Base-by-base conservation (phyloP, 176 grass and related monocot species). In the Rhynchospora breviuscula region DNA sequence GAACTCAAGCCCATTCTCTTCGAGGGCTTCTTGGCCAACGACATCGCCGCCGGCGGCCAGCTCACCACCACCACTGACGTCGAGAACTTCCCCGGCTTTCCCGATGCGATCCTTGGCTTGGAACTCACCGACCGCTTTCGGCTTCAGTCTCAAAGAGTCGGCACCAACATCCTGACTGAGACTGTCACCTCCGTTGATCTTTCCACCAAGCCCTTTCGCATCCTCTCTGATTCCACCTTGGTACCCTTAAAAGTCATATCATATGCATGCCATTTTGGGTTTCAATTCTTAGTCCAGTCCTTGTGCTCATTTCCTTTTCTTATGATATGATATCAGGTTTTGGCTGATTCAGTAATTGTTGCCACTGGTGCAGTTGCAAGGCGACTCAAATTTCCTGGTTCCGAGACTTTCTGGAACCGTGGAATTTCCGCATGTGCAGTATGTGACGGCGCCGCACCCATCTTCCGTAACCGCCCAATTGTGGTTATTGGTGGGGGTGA, bases 21-120 rank as follows among this genome's bases (percentile, higher is more conserved):
- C 83, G 91, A 99, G 83, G 96, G 96, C 14, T 95, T 91, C 89
- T 57, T 95, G 59, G 93, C 93, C 70, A 99, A 99, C 71, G 91
- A 93, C 89, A 95, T 99, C 85, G 89, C 89, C 26, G 89, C 89
- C 4, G 93, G 96, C 0, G 96, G 93, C 0, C 96, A 99, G 88
- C 93, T 99, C 83, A 99, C 96, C 79, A 99, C 96, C 86, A 95
- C 96, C 88, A 99, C 93, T 46, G 93, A 99, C 67, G 96, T 99
- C 46, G 93, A 99, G 84, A 99, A 99, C 86, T 99, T 95, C 91
- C 93, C 91, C 7, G 91, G 93, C 2, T 99, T 99, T 76, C 93
- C 52, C 31, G 73, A 87, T 0, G 96, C 93, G 5, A 88, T 98
- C 86, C 73, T 95, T n/a, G 96, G 96, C 44, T 7, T 73, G 23